Percentiles rank a stretch among this genome's conserved stretches.
These are phyloP conservation scores for Ammopiptanthus mongolicus DNA, from an alignment of 306 rosid species.

Conservation along the genomic window DNA sequence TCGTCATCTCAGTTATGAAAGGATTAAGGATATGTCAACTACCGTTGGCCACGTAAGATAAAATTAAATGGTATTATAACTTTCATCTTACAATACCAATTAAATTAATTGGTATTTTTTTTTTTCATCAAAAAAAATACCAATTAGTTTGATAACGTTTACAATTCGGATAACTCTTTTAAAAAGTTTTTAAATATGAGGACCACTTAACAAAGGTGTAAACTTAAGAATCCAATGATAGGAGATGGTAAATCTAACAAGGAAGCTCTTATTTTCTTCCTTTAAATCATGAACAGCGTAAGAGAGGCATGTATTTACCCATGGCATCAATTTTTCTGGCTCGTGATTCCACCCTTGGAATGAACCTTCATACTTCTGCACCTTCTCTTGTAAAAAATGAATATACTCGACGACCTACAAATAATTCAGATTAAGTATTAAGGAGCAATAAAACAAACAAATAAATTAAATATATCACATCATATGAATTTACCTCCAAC, in stretches of 20 bases:
- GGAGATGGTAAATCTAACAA: neutral
- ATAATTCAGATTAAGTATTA: slow-evolving; percentile 11
- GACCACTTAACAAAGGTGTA: neutral
- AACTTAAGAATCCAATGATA: neutral
- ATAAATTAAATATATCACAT: neutral
- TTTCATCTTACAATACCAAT: too few species aligned
- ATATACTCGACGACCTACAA: slow-evolving; percentile 87
- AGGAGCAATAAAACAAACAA: neutral
- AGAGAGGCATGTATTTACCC: slow-evolving; percentile 51
- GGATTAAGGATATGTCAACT: too few species aligned
- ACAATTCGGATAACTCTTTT: too few species aligned
- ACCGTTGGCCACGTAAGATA: neutral
- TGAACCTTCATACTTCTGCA: slow-evolving; percentile 71
- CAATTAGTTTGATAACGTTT: neutral
- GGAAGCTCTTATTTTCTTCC: neutral
- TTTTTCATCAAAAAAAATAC: too few species aligned
- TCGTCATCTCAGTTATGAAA: too few species aligned
- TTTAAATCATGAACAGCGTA: slow-evolving; percentile 5
- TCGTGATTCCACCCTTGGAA: slow-evolving; percentile 76
- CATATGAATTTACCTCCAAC: slow-evolving; percentile 59
- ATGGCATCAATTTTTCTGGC: slow-evolving; percentile 56
- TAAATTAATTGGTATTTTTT: too few species aligned
- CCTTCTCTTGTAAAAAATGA: slow-evolving; percentile 87
- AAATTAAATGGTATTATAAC: too few species aligned
- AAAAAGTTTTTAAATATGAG: neutral